Percentiles rank a stretch among this genome's conserved stretches.
Evolutionary conservation across 306 rosid genomes (phyloP).

Genomic region (Begonia loranthoides): DNA sequence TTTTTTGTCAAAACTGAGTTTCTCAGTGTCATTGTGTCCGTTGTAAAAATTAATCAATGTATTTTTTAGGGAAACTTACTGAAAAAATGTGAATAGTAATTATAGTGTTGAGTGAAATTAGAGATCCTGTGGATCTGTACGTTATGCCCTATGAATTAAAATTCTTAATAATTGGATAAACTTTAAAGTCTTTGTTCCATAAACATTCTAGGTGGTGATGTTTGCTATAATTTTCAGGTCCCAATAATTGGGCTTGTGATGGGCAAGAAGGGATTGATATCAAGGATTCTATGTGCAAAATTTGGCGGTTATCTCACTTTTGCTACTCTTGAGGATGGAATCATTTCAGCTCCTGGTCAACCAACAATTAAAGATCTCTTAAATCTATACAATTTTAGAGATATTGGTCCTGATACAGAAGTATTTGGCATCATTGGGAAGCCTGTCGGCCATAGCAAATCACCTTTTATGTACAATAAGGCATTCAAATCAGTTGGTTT

Average conservation of each 20-base stretch:
- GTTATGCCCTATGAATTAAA: no score
- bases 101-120: no score
- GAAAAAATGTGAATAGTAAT: no score
- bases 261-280: constrained; percentile 81
- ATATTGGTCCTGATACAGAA: constrained; percentile 57
- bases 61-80: no score
- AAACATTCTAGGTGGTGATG: no score
- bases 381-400: constrained; percentile 57
- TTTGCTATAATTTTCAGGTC: constrained; percentile 39
- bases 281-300: constrained; percentile 76
- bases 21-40: no score
- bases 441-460: constrained; percentile 87
- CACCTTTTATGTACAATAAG: constrained; percentile 55
- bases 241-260: constrained; percentile 84
- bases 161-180: no score
- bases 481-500: constrained; percentile 69
- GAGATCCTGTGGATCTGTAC: no score
- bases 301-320: constrained; percentile 86
- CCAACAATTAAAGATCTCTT: constrained; percentile 72
- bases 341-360: constrained; percentile 93
- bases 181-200: no score
- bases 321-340: constrained; percentile 65
- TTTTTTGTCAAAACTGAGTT: no score
- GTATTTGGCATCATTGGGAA: constrained; percentile 85
- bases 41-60: no score